Percentiles rank a stretch among this genome's conserved stretches.
Conservation (phyloP, 2,329 filamentous ascomycete genomes). For the Blastomyces parvus region DNA sequence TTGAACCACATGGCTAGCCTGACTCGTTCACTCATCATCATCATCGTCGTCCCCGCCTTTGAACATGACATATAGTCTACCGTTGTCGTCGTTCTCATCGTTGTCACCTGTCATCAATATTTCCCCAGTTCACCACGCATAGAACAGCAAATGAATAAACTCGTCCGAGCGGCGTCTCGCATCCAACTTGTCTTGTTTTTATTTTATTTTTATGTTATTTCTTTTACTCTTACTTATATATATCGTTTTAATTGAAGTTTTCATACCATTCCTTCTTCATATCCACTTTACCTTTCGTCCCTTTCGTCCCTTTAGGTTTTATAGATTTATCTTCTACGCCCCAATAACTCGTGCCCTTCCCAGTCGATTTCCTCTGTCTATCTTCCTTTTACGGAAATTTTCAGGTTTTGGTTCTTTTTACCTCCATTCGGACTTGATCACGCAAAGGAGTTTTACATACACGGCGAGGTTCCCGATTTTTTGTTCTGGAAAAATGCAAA, state of each 20-base stretch:
- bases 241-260: too few relatives aligned
- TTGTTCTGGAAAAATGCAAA: background rate
- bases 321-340: background rate
- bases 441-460: background rate
- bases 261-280: too few relatives aligned
- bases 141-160: too few relatives aligned
- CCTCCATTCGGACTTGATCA: background rate
- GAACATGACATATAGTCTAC: background rate
- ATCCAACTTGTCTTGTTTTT: background rate
- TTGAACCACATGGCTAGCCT: background rate
- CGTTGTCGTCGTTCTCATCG: background rate
- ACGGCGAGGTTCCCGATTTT: background rate
- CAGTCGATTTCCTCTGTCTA: background rate
- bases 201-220: background rate
- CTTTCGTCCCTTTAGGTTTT: background rate
- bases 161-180: too few relatives aligned
- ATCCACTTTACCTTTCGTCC: background rate
- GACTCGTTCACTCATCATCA: background rate
- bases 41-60: background rate
- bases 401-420: slow-evolving; percentile 5
- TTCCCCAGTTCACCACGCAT: background rate
- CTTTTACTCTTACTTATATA: background rate
- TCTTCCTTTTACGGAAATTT: background rate
- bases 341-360: background rate
- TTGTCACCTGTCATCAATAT: background rate